Conservation (phyloP, 169 alveolate genomes). For the Plasmodium blacklocki region DNA sequence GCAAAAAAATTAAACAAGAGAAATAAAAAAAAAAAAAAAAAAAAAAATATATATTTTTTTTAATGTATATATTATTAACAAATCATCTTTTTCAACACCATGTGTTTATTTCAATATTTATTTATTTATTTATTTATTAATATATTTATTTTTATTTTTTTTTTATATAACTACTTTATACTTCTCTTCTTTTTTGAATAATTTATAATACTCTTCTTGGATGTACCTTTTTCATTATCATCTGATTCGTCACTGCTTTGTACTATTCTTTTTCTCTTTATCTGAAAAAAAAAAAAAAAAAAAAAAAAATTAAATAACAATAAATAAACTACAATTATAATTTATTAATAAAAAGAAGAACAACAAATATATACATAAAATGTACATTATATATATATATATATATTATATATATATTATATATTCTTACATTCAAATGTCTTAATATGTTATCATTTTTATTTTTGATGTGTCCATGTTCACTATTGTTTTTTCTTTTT, state of each 20-base stretch:
- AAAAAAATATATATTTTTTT: background rate
- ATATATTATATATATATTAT: background rate
- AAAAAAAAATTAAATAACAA: too few species aligned
- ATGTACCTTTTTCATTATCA: conserved; percentile 7
- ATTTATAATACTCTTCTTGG: conserved; percentile 20
- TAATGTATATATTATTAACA: background rate
- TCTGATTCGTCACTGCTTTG: conserved; percentile 65
- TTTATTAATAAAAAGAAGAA: background rate
- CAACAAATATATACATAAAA: background rate
- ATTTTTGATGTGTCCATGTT: background rate
- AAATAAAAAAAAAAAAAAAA: background rate
- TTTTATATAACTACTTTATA: too few species aligned
- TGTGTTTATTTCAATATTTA: background rate
- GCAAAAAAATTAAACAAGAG: background rate
- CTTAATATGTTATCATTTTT: conserved; percentile 25
- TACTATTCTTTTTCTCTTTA: conserved; percentile 39
- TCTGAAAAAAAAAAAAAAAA: conserved; percentile 29
- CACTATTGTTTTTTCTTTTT: background rate
- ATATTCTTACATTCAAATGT: conserved; percentile 23
- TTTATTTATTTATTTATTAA: background rate
- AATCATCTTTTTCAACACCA: conserved; percentile 5
- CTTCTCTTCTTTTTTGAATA: conserved; percentile 22
- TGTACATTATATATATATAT: background rate
- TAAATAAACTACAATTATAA: background rate
- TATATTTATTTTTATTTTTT: conserved; percentile 8